These are phyloP conservation scores for Ceratobasidium sp. DNA, from an alignment of 1,284 basidiomycete genomes.

Conservation along the genomic window DNA sequence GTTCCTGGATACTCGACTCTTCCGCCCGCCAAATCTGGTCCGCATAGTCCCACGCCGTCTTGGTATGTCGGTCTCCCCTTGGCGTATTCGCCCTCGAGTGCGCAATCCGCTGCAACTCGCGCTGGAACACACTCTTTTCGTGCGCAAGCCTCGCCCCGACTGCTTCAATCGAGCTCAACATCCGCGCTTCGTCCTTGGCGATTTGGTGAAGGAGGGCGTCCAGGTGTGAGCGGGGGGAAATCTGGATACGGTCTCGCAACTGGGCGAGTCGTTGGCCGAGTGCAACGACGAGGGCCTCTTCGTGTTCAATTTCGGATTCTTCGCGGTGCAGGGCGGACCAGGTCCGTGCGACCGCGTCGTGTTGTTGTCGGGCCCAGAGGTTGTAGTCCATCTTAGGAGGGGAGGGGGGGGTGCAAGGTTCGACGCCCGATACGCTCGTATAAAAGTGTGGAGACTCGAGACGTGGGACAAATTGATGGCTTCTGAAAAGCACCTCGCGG, in stretches of 20 bases:
- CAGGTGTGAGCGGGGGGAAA: constrained; percentile 20
- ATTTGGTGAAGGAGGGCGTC: constrained; percentile 22
- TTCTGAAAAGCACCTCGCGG: not conserved
- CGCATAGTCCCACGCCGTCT: constrained; percentile 27
- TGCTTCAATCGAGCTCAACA: constrained; percentile 22
- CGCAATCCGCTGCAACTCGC: constrained; percentile 17
- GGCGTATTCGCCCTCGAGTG: constrained; percentile 15
- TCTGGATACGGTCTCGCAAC: constrained; percentile 20
- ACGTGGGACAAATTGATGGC: not conserved
- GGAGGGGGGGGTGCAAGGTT: not conserved
- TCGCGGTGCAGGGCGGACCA: constrained; percentile 25
- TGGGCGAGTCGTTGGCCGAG: constrained; percentile 22
- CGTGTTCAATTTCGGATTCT: constrained; percentile 34
- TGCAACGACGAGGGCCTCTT: constrained; percentile 29
- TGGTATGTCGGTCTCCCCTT: constrained; percentile 25
- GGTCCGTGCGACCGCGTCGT: constrained; percentile 13
- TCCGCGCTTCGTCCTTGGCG: constrained; percentile 28
- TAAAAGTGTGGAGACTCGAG: too few relatives aligned
- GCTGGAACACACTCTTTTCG: constrained; percentile 33
- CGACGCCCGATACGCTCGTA: not conserved
- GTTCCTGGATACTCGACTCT: constrained; percentile 21
- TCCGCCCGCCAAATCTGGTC: constrained; percentile 31
- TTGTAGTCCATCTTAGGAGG: constrained; percentile 21
- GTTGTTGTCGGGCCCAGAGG: constrained; percentile 26
- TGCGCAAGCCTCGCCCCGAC: constrained; percentile 26